Conservation (phyloP, 164 flowering plant genomes). For the Tinospora cordifolia region DNA sequence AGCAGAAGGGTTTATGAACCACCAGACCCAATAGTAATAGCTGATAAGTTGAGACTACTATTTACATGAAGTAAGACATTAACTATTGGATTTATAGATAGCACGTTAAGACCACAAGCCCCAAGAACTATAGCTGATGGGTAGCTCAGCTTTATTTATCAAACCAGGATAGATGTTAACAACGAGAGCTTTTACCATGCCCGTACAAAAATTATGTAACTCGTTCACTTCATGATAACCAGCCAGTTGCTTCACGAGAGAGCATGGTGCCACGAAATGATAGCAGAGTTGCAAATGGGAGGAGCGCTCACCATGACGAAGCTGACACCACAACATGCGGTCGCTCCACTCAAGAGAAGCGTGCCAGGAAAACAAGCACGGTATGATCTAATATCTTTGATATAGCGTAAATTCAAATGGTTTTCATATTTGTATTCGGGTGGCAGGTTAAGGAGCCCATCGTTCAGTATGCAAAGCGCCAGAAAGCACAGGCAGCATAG, state of each 20-base stretch:
- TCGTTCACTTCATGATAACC: slow-evolving; percentile 11
- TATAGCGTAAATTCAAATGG: no score
- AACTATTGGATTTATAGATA: no score
- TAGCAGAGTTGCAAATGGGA: slow-evolving; percentile 26
- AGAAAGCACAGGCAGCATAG: slow-evolving; percentile 47
- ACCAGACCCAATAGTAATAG: no score
- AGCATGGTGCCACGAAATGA: slow-evolving; percentile 47
- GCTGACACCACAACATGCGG: slow-evolving; percentile 34
- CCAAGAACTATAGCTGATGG: no score
- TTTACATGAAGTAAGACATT: no score
- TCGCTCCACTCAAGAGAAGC: slow-evolving; percentile 57
- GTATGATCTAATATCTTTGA: slow-evolving; percentile 30
- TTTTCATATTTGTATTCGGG: not conserved
- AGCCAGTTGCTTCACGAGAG: slow-evolving; percentile 78
- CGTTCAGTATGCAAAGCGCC: slow-evolving; percentile 65
- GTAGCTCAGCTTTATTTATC: no score
- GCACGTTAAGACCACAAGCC: no score
- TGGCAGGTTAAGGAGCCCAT: slow-evolving; percentile 89
- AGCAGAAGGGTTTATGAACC: no score
- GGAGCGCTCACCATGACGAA: slow-evolving; percentile 23
- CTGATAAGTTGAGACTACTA: no score
- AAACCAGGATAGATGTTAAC: no score
- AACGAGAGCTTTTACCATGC: not conserved
- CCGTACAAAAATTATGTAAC: not conserved
- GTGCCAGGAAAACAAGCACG: slow-evolving; percentile 67